These are phyloP conservation scores for Mucor saturninus DNA, from an alignment of 371 early-diverging fungal genomes.

Conservation along the genomic window DNA sequence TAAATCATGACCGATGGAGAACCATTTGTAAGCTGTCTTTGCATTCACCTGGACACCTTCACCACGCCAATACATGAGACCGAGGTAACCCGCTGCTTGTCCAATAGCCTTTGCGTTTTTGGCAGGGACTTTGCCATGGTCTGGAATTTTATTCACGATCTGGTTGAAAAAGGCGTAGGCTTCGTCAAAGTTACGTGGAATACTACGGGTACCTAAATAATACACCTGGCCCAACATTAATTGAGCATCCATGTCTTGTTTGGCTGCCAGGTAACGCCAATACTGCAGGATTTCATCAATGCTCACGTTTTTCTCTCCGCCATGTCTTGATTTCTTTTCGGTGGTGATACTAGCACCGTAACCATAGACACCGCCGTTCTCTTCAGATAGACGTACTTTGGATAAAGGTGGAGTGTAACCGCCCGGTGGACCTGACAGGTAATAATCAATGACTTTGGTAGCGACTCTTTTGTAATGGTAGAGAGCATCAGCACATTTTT, in stretches of 20 bases:
- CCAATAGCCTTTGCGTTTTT: constrained; percentile 51
- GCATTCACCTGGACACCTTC: constrained; percentile 77
- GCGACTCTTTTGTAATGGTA: constrained; percentile 84
- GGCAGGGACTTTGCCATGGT: constrained; percentile 30
- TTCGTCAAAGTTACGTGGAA: constrained; percentile 65
- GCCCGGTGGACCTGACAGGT: constrained; percentile 79
- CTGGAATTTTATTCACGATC: constrained; percentile 44
- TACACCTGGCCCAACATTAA: constrained; percentile 76
- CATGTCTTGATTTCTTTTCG: constrained; percentile 30
- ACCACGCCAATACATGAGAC: constrained; percentile 91
- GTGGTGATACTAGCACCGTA: constrained; percentile 64
- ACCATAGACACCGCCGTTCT: constrained; percentile 84
- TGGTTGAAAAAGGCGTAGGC: constrained; percentile 65
- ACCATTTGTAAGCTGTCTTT: constrained; percentile 75
- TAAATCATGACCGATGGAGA: constrained; percentile 67
- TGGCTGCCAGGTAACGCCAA: constrained; percentile 76
- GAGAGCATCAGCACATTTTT: constrained; percentile 78
- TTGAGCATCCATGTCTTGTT: constrained; percentile 59
- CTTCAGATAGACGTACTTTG: constrained; percentile 77
- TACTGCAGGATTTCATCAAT: constrained; percentile 84
- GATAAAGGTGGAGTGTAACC: constrained; percentile 75
- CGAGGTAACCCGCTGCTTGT: constrained; percentile 80
- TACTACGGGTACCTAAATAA: constrained; percentile 77
- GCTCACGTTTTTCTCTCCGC: constrained; percentile 40
- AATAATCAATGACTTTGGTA: constrained; percentile 75